Percentiles rank a stretch among this genome's conserved stretches.
These are phyloP conservation scores for Talaromyces atroroseus DNA, from an alignment of 2,329 filamentous ascomycete genomes.

Conservation along the genomic window DNA sequence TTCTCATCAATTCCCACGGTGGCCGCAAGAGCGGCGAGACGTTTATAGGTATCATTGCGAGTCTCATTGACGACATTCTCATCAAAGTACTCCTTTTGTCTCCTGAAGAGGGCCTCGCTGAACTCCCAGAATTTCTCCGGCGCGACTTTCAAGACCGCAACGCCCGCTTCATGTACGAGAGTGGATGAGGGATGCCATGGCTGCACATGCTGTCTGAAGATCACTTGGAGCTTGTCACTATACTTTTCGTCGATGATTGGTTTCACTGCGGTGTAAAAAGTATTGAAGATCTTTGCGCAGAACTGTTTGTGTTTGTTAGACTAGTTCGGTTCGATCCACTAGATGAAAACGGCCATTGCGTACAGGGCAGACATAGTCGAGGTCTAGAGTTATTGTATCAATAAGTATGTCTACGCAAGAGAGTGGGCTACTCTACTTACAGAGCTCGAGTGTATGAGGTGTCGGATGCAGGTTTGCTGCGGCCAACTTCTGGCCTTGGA, in stretches of 20 bases:
- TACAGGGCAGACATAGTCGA: slow-evolving; percentile 85
- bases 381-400: slow-evolving; percentile 42
- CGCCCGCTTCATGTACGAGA: slow-evolving; percentile 65
- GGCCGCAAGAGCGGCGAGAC: slow-evolving; percentile 69
- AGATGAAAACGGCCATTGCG: slow-evolving; percentile 17
- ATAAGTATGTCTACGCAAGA: not conserved
- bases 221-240: slow-evolving; percentile 58
- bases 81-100: slow-evolving; percentile 78
- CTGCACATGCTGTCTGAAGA: slow-evolving; percentile 89
- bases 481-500: slow-evolving; percentile 46
- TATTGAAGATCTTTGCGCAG: slow-evolving; percentile 70
- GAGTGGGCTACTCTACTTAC: slow-evolving; percentile 21
- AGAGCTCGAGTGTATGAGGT: slow-evolving; percentile 35
- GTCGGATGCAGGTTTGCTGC: slow-evolving; percentile 17
- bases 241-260: slow-evolving; percentile 60
- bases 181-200: slow-evolving; percentile 90
- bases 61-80: slow-evolving; percentile 76
- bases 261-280: slow-evolving; percentile 61
- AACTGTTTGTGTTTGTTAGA: slow-evolving; percentile 36
- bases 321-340: not conserved
- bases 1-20: slow-evolving; percentile 63
- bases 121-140: slow-evolving; percentile 76
- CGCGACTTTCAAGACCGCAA: slow-evolving; percentile 68
- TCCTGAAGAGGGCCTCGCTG: slow-evolving; percentile 60
- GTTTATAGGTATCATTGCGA: slow-evolving; percentile 75